These are phyloP conservation scores for Eucalyptus globulus DNA, from an alignment of 345 rosid genomes.

Conservation along the genomic window DNA sequence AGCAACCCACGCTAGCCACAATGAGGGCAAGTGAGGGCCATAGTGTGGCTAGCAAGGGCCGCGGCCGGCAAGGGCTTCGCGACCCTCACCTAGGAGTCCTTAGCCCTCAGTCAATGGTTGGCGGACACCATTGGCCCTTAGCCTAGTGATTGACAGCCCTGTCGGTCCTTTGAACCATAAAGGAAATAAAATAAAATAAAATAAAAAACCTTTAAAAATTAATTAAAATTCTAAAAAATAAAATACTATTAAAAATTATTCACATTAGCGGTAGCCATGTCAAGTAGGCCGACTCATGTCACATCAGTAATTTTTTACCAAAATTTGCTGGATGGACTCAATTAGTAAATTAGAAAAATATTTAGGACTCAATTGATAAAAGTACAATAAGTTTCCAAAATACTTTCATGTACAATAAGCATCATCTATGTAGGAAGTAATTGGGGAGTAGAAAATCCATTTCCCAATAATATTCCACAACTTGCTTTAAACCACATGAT, in stretches of 20 bases:
- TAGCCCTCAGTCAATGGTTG: not conserved
- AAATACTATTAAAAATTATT: too few relatives aligned
- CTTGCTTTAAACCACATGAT: not conserved
- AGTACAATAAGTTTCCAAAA: not conserved
- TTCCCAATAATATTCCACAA: not conserved
- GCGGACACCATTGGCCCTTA: not conserved
- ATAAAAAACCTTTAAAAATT: too few relatives aligned
- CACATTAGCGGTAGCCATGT: rapidly evolving
- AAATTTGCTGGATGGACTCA: rapidly evolving
- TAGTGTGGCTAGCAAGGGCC: too few relatives aligned
- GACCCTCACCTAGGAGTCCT: too few relatives aligned
- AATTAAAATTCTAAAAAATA: too few relatives aligned
- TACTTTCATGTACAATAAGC: not conserved
- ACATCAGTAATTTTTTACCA: not conserved
- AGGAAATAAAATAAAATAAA: too few relatives aligned
- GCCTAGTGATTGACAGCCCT: not conserved
- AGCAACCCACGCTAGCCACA: too few relatives aligned
- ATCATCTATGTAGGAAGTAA: not conserved
- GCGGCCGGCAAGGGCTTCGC: rapidly evolving
- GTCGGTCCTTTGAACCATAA: rapidly evolving
- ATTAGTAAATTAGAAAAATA: too few relatives aligned
- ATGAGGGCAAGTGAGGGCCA: too few relatives aligned
- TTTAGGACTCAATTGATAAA: too few relatives aligned
- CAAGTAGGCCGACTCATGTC: not conserved
- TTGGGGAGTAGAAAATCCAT: not conserved